These are phyloP conservation scores for Citrullus amarus DNA, from an alignment of 306 rosid genomes.

Conservation along the genomic window DNA sequence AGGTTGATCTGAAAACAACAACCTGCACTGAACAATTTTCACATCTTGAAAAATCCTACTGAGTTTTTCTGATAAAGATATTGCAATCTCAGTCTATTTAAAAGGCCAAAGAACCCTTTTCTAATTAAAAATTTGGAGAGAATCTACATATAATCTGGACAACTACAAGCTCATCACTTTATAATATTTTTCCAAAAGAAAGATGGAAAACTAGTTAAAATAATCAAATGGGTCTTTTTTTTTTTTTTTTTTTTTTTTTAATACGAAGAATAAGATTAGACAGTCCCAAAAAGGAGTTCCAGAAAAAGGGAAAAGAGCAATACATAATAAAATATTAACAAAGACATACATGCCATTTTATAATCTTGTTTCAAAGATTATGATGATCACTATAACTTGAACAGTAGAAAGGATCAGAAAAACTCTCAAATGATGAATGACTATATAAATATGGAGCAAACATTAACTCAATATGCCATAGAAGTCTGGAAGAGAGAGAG, in stretches of 20 bases:
- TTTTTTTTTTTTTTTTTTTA: no score
- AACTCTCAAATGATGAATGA: slow-evolving; percentile 20
- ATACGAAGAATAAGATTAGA: not conserved
- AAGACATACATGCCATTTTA: not conserved
- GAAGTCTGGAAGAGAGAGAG: slow-evolving; percentile 22
- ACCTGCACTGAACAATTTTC: not conserved
- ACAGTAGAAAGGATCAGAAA: slow-evolving; percentile 9
- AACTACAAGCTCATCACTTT: not conserved
- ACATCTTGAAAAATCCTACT: not conserved
- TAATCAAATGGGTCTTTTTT: not conserved
- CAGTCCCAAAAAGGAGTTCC: not conserved
- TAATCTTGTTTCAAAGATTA: not conserved
- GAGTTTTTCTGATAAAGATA: not conserved
- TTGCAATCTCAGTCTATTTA: not conserved
- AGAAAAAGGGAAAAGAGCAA: not conserved
- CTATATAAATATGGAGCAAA: slow-evolving; percentile 35
- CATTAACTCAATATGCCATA: slow-evolving; percentile 23
- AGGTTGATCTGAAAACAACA: not conserved
- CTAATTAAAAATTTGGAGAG: not conserved
- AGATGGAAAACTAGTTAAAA: not conserved
- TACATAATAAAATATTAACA: not conserved
- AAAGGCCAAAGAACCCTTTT: not conserved
- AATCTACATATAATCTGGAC: not conserved
- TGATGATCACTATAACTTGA: slow-evolving; percentile 10
- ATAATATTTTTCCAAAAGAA: not conserved